These are phyloP conservation scores for Glycine soja DNA, from an alignment of 306 rosid genomes.

Conservation along the genomic window DNA sequence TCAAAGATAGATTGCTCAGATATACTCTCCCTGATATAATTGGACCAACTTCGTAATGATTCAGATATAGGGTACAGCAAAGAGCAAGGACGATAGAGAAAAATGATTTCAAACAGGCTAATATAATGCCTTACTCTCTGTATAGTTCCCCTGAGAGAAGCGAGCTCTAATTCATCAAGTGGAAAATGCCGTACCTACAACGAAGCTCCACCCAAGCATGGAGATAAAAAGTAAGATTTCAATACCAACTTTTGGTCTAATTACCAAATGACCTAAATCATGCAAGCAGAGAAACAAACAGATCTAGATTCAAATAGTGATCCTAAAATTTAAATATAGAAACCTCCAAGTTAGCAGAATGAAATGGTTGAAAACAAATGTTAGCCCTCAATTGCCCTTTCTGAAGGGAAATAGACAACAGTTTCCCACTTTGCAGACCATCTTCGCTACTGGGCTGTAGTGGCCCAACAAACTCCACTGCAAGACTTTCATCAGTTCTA, in stretches of 20 bases:
- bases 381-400: constrained; percentile 91
- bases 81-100: constrained; percentile 17
- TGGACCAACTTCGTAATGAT: not conserved
- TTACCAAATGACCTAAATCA: constrained; percentile 15
- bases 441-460: constrained; percentile 69
- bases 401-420: constrained; percentile 80
- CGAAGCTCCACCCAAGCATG: constrained; percentile 38
- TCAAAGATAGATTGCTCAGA: not conserved
- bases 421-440: constrained; percentile 65
- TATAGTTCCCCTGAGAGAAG: constrained; percentile 91
- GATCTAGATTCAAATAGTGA: constrained; percentile 39
- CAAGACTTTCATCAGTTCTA: constrained; percentile 94
- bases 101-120: constrained; percentile 13
- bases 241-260: constrained; percentile 12
- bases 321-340: constrained; percentile 39
- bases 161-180: constrained; percentile 95
- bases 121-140: constrained; percentile 71
- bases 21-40: not conserved
- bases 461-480: constrained; percentile 79
- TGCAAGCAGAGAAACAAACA: constrained; percentile 39
- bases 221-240: constrained; percentile 32
- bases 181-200: constrained; percentile 86
- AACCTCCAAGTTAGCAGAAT: constrained; percentile 95
- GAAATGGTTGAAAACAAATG: constrained; percentile 74
- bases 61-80: constrained; percentile 26